A percentile compares a stretch with the other conserved stretches of the same genome.
Conservation (phyloP, 1,284 basidiomycete genomes). For the Sutorius eximius region DNA sequence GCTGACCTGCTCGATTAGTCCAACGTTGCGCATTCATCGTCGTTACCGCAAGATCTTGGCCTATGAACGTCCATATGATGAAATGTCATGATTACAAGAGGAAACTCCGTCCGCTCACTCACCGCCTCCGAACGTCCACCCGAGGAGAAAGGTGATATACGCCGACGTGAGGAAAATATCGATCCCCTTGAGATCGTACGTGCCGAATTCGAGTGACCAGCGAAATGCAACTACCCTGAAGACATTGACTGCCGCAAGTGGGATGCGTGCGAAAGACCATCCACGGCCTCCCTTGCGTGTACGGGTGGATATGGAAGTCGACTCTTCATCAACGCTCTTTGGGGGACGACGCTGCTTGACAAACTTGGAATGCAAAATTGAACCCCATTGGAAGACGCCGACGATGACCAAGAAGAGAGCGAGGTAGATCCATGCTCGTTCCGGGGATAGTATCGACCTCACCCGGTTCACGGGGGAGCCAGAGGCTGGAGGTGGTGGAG, state of each 20-base stretch:
- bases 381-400: constrained; percentile 38
- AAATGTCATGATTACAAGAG: not conserved
- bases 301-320: not conserved
- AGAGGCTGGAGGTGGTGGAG: not conserved
- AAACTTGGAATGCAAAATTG: constrained; percentile 29
- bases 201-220: constrained; percentile 44
- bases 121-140: constrained; percentile 53
- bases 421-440: constrained; percentile 46
- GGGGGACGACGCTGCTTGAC: constrained; percentile 1
- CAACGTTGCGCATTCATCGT: constrained; percentile 43
- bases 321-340: constrained; percentile 24
- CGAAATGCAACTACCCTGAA: constrained; percentile 53
- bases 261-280: constrained; percentile 34
- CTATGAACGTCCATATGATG: constrained; percentile 26
- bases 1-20: constrained; percentile 48
- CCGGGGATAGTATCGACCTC: constrained; percentile 32
- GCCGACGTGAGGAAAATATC: constrained; percentile 46
- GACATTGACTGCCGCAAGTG: constrained; percentile 40
- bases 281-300: not conserved
- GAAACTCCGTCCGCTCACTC: constrained; percentile 16
- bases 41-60: constrained; percentile 36
- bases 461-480: too few species aligned
- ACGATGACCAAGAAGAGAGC: constrained; percentile 43
- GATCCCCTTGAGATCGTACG: constrained; percentile 47
- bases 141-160: constrained; percentile 48